Conservation (phyloP, 2,329 filamentous ascomycete genomes). For the Penicillium sp. region DNA sequence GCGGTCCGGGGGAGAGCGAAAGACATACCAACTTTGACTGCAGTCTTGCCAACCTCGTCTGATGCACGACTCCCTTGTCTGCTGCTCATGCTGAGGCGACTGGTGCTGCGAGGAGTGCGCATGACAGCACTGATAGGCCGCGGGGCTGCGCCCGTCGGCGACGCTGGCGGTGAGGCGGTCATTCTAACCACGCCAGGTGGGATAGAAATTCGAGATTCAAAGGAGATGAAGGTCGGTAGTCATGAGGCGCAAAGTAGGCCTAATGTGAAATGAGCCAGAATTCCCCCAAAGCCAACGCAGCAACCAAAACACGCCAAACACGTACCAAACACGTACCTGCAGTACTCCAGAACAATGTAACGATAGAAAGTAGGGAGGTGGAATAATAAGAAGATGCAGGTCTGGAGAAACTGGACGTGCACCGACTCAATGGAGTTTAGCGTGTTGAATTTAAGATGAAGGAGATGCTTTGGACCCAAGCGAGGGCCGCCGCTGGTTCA, state of each 20-base stretch:
- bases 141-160: constrained; percentile 59
- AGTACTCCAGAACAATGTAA: constrained; percentile 4
- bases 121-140: constrained; percentile 82
- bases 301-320: not conserved
- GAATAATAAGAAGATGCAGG: constrained; percentile 12
- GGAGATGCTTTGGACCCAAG: constrained; percentile 15
- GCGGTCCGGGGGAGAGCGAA: not conserved
- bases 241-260: constrained; percentile 21
- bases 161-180: constrained; percentile 71
- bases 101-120: constrained; percentile 74
- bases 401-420: constrained; percentile 24
- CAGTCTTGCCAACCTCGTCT: constrained; percentile 86
- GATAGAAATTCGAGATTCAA: constrained; percentile 1
- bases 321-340: constrained; percentile 9
- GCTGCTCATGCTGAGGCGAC: constrained; percentile 78
- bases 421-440: constrained; percentile 22
- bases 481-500: constrained; percentile 12
- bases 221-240: constrained; percentile 9
- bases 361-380: constrained; percentile 13
- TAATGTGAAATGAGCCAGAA: constrained; percentile 6
- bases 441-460: constrained; percentile 25
- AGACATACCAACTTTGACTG: constrained; percentile 91
- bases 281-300: constrained; percentile 9
- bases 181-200: constrained; percentile 38
- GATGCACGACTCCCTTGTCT: constrained; percentile 79